A percentile compares a stretch with the other conserved stretches of the same genome.
Evolutionary conservation across 306 rosid species (phyloP).

Genomic region (Cucumis sativus): Cucumber_9930_V3 NC_026656.2:12064501-12065000

Average conservation of each 20-base stretch:
- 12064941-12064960: background rate
- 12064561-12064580: no score
- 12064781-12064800: background rate
- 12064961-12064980: background rate
- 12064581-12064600: background rate
- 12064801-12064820: background rate
- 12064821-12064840: background rate
- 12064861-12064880: background rate
- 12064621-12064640: background rate
- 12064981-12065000: background rate
- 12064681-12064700: background rate
- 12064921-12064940: background rate
- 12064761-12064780: background rate
- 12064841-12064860: background rate
- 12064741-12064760: background rate
- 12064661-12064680: background rate
- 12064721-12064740: background rate
- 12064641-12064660: background rate
- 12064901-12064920: background rate
- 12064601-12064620: background rate
- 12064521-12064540: no score
- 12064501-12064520: no score
- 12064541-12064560: no score
- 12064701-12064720: background rate
- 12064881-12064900: background rate